phyloP scores from a whole-genome alignment of 176 grass and related monocot genomes.

The Hsuehochloa calcarea region DNA sequence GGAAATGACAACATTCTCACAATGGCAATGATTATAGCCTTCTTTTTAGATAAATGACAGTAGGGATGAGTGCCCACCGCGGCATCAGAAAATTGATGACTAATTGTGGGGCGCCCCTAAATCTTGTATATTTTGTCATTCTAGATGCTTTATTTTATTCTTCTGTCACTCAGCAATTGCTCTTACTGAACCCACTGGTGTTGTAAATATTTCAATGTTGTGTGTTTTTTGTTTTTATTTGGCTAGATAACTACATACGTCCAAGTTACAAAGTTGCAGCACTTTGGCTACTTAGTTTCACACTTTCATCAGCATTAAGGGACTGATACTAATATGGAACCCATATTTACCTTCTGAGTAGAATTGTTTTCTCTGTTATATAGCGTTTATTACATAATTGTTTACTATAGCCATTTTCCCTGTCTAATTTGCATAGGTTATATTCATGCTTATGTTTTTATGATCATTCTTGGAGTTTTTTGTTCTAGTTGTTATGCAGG shows the following conservation, averaged over 20 bases:
- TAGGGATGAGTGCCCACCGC: background rate
- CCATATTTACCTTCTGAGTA: background rate
- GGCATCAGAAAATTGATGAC: slow-evolving; percentile 25
- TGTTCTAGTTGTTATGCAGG: background rate
- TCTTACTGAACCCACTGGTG: slow-evolving; percentile 3
- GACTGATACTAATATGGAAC: background rate
- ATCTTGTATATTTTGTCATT: slow-evolving; percentile 7
- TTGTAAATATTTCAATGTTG: background rate
- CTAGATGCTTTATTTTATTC: slow-evolving; percentile 10
- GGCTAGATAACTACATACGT: background rate
- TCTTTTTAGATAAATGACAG: slow-evolving; percentile 53
- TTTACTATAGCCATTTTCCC: background rate
- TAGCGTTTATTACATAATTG: background rate
- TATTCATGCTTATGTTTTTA: background rate
- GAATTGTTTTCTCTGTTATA: background rate
- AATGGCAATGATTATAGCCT: slow-evolving; percentile 70
- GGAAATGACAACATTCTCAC: slow-evolving; percentile 75
- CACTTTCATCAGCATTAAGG: background rate
- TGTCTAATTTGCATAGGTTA: background rate
- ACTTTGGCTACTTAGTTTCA: background rate
- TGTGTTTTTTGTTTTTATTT: background rate
- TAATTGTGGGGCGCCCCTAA: background rate
- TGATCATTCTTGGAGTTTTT: background rate
- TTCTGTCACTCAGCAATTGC: slow-evolving; percentile 1
- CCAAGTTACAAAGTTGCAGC: background rate